Evolutionary conservation across 2,329 filamentous ascomycete species (phyloP), one percentile per base, ranked within the genome.

Genomic region (Ophiocordyceps camponoti-floridani): DNA sequence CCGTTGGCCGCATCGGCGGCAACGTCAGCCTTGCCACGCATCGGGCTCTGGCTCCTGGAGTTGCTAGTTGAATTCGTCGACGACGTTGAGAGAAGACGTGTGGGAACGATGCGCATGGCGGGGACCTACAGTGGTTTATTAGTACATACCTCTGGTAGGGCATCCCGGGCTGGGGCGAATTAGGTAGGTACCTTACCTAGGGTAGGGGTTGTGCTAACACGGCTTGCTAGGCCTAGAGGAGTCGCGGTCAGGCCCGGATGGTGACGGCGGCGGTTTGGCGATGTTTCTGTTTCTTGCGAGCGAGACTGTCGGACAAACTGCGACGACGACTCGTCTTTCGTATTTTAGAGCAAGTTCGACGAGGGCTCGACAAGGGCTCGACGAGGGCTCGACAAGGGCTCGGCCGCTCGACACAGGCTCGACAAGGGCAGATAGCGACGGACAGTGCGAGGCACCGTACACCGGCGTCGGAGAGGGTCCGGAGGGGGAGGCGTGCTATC

Each of bases 51-150:
- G 55, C 53, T 59, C 51, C 47, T 49, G 42, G 49, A 48, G 47
- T 52, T 54, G 43, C 47, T 42, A 47, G 45, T 51, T 41, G 57
- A 59, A 41, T 59, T 53, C 47, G 61, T 57, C 23, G 69, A 69
- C 30, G 61, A 58, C 18, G 69, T 68, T 26, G 53, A 59, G 46
- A 73, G 73, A 35, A 77, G 61, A 44, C 72, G 68, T 48, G 62
- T 66, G 46, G 73, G 71, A 48, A 76, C 68, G 55, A 76, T 74
- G 57, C 71, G 70, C 72, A 76, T 75, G 57, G 53, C 55, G 51
- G 37, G 49, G 45, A 44, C 31, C 38, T 33, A 42, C 44, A 8
- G 18, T 4, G 35, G 18, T 26, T 26, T 13, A 23, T 40, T 40
- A 18, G 11, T 18, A 16, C 16, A 10, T 19, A 16, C 16, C 38